These are phyloP conservation scores for Tolypocladium album DNA, from an alignment of 2,329 filamentous ascomycete species.

Conservation along the genomic window DNA sequence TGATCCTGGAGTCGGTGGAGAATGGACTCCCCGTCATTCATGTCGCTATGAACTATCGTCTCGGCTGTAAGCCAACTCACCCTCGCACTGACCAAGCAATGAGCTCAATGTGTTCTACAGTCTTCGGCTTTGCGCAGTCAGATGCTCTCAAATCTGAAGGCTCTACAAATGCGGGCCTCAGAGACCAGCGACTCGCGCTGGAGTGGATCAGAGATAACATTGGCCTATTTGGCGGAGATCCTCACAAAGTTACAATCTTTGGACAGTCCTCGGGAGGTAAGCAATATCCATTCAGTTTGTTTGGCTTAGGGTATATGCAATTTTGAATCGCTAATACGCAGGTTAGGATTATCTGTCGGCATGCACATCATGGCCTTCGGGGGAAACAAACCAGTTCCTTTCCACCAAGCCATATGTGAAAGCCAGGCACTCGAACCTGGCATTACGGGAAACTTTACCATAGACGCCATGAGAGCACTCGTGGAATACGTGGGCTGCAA, in stretches of 20 bases:
- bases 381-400: conserved; percentile 28
- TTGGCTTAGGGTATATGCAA: no score
- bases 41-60: conserved; percentile 22
- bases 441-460: conserved; percentile 35
- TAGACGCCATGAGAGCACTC: conserved; percentile 32
- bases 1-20: conserved; percentile 33
- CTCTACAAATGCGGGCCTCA: conserved; percentile 34
- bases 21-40: conserved; percentile 26
- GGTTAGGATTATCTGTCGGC: conserved; percentile 26
- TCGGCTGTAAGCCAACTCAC: conserved; percentile 8
- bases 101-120: conserved; percentile 2
- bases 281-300: not conserved
- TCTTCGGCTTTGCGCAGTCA: conserved; percentile 16
- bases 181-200: conserved; percentile 38
- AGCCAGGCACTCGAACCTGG: conserved; percentile 40
- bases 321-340: not conserved
- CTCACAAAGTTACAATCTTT: conserved; percentile 42
- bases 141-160: conserved; percentile 8
- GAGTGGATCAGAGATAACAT: conserved; percentile 50
- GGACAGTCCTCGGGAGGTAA: conserved; percentile 19
- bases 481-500: conserved; percentile 32
- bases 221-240: conserved; percentile 53
- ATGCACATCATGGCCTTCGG: conserved; percentile 39
- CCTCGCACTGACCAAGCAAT: not conserved
- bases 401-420: conserved; percentile 33